Base-by-base conservation (phyloP, 1,284 basidiomycete genomes). In the Ustilago shanxiensis region DNA sequence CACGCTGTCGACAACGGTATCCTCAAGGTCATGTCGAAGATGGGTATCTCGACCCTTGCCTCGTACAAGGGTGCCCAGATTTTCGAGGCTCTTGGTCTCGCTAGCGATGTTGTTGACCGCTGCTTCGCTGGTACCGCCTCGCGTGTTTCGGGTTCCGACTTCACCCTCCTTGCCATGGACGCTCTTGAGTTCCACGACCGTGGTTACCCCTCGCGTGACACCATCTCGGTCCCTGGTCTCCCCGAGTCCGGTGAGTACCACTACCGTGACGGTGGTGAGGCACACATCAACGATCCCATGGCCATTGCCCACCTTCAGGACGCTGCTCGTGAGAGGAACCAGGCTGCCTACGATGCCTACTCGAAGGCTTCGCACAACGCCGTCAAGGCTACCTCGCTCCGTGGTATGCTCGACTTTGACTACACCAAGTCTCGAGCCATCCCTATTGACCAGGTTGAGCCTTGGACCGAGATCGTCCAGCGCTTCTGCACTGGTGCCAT, bases 51-150 rank as follows among this genome's bases (percentile, higher is more conserved):
- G 4, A 84, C 82, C 16, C 79, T 84, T 22, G 66, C 74, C 64
- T 84, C 82, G 60, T 84, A 84, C 82, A 84, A 84, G 79, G 83
- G 82, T 49, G 83, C 83, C 16, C 83, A 84, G 72, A 84, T 84
- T 64, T 84, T 84, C 56, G 83, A 84, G 68, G 82, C 80, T 33
- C 81, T 84, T 45, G 83, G 83, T 71, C 73, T 84, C 39, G 83
- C 75, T 68, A 77, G 68, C 50, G 45, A 57, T 18, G 82, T 84
- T 41, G 56, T 84, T 37, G 80, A 84, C 73, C 72, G 83, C 60
- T 84, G 83, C 79, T 84, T 84, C 61, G 79, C 71, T 45, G 83
- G 83, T 47, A 84, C 83, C 31, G 83, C 83, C 35, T 80, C 81
- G 54, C 80, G 83, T 49, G 69, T 84, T 60, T 67, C 74, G n/a